These are phyloP conservation scores for Microsporum canis DNA, from an alignment of 2,329 filamentous ascomycete genomes.

Conservation along the genomic window DNA sequence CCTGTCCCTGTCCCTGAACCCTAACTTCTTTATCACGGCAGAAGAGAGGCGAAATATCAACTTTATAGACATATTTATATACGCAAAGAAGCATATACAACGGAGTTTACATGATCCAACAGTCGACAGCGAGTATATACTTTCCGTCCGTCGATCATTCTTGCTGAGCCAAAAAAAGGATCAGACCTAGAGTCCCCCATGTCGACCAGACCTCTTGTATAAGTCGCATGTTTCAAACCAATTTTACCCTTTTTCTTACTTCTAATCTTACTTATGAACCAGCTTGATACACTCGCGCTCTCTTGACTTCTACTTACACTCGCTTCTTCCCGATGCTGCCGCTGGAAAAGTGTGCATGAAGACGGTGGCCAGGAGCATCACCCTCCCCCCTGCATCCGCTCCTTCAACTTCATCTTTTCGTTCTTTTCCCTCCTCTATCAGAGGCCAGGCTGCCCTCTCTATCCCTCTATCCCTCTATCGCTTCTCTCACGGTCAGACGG, in stretches of 20 bases:
- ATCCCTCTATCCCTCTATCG: not conserved
- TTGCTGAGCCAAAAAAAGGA: not conserved
- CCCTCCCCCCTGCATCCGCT: not conserved
- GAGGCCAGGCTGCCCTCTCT: not conserved
- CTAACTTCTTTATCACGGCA: not conserved
- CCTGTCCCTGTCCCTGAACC: not conserved
- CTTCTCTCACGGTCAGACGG: not conserved
- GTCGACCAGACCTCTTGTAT: not conserved
- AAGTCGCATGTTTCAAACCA: slow-evolving; percentile 6
- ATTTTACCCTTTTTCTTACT: not conserved
- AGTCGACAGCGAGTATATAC: not conserved
- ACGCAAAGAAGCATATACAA: too few species aligned
- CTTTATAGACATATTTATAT: too few species aligned
- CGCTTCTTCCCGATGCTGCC: not conserved
- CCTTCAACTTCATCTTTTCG: not conserved
- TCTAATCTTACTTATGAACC: not conserved
- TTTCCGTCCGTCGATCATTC: not conserved
- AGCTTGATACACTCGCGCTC: not conserved
- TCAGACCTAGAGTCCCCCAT: not conserved
- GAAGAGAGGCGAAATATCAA: not conserved
- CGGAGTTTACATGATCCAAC: not conserved
- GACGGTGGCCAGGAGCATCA: not conserved
- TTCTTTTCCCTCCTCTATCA: not conserved
- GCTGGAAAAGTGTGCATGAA: not conserved
- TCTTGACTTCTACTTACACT: not conserved